Conservation (phyloP, 202 grass and related monocot genomes). For the Alloteropsis angusta region DNA sequence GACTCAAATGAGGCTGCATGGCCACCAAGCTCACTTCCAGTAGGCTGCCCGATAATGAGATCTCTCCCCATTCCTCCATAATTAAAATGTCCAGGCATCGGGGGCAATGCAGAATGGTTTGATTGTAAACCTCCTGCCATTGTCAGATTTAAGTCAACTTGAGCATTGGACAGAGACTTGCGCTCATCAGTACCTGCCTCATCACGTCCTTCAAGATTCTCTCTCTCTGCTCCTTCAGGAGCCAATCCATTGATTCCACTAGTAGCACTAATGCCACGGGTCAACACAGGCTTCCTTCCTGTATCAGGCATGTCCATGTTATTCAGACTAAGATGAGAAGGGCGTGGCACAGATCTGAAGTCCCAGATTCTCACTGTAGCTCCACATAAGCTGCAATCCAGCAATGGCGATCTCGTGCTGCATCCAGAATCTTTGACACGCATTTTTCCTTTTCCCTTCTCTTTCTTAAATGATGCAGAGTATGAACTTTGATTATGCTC, state of each 20-base stretch:
- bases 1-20: slow-evolving; percentile 88
- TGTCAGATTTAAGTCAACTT: slow-evolving; percentile 86
- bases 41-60: slow-evolving; percentile 90
- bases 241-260: slow-evolving; percentile 78
- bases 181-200: slow-evolving; percentile 54
- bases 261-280: slow-evolving; percentile 74
- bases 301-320: slow-evolving; percentile 46
- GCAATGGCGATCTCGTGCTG: slow-evolving; percentile 81
- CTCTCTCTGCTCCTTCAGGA: slow-evolving; percentile 44
- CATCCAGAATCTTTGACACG: slow-evolving; percentile 54
- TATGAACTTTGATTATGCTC: slow-evolving; percentile 42
- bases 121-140: slow-evolving; percentile 79
- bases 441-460: slow-evolving; percentile 70
- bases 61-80: slow-evolving; percentile 73
- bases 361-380: slow-evolving; percentile 89
- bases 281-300: slow-evolving; percentile 48
- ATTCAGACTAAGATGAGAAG: slow-evolving; percentile 56
- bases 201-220: slow-evolving; percentile 68
- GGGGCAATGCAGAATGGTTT: slow-evolving; percentile 43
- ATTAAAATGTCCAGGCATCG: slow-evolving; percentile 41
- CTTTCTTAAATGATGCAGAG: slow-evolving; percentile 64
- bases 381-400: slow-evolving; percentile 97
- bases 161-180: slow-evolving; percentile 76
- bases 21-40: slow-evolving; percentile 85
- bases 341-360: slow-evolving; percentile 57